Evolutionary conservation across 2,329 filamentous ascomycete species (phyloP), one percentile per base, ranked within the genome.

Genomic region (Fusarium tupiense): DNA sequence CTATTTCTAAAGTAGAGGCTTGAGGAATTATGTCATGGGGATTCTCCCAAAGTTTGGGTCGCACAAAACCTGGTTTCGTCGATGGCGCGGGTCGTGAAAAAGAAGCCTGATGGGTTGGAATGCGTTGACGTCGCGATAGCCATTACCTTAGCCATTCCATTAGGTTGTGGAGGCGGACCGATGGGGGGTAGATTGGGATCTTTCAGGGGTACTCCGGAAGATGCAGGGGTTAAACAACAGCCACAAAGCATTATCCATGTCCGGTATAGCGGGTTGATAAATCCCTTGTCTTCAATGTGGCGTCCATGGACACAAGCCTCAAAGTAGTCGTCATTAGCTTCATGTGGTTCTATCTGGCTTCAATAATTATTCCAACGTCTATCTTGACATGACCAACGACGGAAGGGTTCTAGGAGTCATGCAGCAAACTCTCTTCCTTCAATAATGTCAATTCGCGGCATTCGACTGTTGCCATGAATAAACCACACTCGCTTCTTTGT

Each of bases 141-240:
- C 49, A 64, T 72, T 68, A 49, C 54, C 17, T 46, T 37, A 37
- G 33, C 57, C 57, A 50, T 63, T 59, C 57, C 57, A 50, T 63
- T 59, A 59, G 33, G 40, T 68, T 69, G 57, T 73, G 68, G 64
- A 72, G 56, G 50, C 50, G 60, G 68, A 71, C 57, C 41, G 50
- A 60, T 71, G 71, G 44, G 50, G 67, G 67, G 56, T 43, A 56
- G 35, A 41, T 56, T 56, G 6, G 35, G 26, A 54, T 49, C 58
- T 74, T 75, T 75, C 72, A 74, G 72, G 72, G 72, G 72, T 75
- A 66, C 68, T 65, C 57, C 57, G 35, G 44, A 54, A 43, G 72
- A 72, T 72, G 72, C 72, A 74, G 72, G 72, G 72, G 72, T 41
- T 61, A 35, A 33, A 58, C 40, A 61, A 26, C 56, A 72, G 72